phyloP scores from a whole-genome alignment of 2,329 filamentous ascomycete genomes.

The Phyllosticta ampelicida region DNA sequence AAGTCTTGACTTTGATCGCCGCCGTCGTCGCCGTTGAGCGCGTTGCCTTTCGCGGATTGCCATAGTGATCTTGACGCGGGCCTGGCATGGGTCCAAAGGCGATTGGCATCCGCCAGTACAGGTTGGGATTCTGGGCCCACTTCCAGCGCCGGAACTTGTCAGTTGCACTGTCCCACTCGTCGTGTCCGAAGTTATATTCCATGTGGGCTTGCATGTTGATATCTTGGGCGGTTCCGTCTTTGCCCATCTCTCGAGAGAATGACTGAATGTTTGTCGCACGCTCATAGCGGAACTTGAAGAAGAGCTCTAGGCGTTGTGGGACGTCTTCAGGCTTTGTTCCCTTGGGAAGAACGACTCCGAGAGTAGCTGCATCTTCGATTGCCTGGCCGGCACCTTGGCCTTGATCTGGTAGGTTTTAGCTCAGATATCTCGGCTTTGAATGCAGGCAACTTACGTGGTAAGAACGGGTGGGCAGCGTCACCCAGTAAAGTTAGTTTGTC shows the following conservation, averaged over 20 bases:
- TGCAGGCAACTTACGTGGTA: constrained; percentile 40
- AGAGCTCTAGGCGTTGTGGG: constrained; percentile 45
- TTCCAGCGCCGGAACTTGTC: constrained; percentile 42
- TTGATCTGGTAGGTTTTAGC: constrained; percentile 31
- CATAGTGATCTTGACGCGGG: constrained; percentile 24
- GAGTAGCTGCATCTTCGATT: constrained; percentile 54
- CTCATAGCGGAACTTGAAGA: constrained; percentile 47
- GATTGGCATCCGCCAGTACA: constrained; percentile 34
- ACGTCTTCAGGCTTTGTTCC: constrained; percentile 6
- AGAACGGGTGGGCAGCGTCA: constrained; percentile 58
- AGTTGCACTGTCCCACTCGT: constrained; percentile 46
- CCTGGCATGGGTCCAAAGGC: constrained; percentile 32
- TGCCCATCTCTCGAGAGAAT: constrained; percentile 43
- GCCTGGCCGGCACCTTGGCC: constrained; percentile 53
- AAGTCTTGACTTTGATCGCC: constrained; percentile 32
- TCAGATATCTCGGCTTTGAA: constrained; percentile 15
- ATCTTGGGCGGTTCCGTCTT: constrained; percentile 29
- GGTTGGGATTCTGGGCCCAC: constrained; percentile 31
- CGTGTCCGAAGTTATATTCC: constrained; percentile 46
- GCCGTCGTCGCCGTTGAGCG: constrained; percentile 27
- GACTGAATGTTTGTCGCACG: constrained; percentile 51
- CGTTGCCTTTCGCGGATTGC: constrained; percentile 16
- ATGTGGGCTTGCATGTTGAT: constrained; percentile 29
- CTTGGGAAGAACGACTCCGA: constrained; percentile 39
- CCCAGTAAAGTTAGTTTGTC: constrained; percentile 49